phyloP scores from a whole-genome alignment of 1,284 basidiomycete species.

The Stereum hirsutum region DNA sequence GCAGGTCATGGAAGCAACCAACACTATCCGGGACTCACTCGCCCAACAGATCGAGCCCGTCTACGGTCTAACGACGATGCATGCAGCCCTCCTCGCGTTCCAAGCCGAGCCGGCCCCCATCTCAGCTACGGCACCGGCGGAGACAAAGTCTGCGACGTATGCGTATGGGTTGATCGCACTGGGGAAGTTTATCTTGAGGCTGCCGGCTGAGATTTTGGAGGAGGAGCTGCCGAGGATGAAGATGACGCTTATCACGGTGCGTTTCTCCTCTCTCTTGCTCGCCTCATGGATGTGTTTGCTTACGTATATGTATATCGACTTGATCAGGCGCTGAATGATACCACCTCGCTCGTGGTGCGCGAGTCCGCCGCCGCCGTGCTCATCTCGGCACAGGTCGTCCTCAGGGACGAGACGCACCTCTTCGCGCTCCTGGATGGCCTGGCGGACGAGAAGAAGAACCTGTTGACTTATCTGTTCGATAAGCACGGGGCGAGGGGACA shows the following conservation, averaged over 20 bases:
- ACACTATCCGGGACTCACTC: conserved; percentile 65
- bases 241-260: conserved; percentile 55
- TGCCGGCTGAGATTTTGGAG: conserved; percentile 76
- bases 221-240: conserved; percentile 74
- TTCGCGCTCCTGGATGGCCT: conserved; percentile 72
- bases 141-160: conserved; percentile 54
- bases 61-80: conserved; percentile 74
- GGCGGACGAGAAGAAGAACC: conserved; percentile 78
- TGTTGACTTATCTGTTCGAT: conserved; percentile 78
- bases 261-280: conserved; percentile 17
- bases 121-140: conserved; percentile 26
- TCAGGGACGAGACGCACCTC: conserved; percentile 72
- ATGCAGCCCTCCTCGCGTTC: conserved; percentile 59
- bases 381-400: conserved; percentile 70
- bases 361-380: conserved; percentile 75
- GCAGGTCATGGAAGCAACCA: conserved; percentile 56
- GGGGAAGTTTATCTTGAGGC: conserved; percentile 69
- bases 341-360: conserved; percentile 62
- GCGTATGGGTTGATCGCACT: conserved; percentile 76
- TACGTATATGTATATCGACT: not conserved
- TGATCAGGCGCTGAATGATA: conserved; percentile 62
- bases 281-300: not conserved
- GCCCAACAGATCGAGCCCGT: conserved; percentile 67
- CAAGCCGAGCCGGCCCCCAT: conserved; percentile 37
- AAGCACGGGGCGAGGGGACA: conserved; percentile 62